Conservation (phyloP, 1,284 basidiomycete species). For the Trichosporon sp. region DNA sequence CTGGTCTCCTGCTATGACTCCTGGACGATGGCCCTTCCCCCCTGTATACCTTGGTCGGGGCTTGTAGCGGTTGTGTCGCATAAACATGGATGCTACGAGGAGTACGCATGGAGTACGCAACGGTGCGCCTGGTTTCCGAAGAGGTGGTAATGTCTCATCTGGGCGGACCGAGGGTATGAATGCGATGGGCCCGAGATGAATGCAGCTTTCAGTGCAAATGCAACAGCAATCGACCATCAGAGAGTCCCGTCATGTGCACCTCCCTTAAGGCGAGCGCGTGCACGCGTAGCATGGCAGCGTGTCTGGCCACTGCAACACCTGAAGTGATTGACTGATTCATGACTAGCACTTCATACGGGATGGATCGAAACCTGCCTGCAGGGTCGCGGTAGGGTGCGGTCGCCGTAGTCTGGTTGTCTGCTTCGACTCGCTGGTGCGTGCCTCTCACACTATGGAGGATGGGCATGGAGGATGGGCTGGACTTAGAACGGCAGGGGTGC, state of each 20-base stretch:
- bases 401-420: too few species aligned
- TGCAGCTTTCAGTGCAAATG: not conserved
- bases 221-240: not conserved
- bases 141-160: not conserved
- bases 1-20: too few species aligned
- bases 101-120: slow-evolving; percentile 5
- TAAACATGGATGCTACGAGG: not conserved
- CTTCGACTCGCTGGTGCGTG: too few species aligned
- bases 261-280: not conserved
- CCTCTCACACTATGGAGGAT: too few species aligned
- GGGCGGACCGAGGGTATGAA: not conserved
- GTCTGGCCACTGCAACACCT: not conserved
- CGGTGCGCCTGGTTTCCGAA: not conserved
- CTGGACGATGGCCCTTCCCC: too few species aligned
- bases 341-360: slow-evolving; percentile 4
- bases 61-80: not conserved
- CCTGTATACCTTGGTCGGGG: not conserved
- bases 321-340: slow-evolving; percentile 3
- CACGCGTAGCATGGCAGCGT: not conserved
- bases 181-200: not conserved
- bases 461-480: not conserved
- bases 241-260: not conserved
- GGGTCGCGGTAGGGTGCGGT: not conserved
- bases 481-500: not conserved
- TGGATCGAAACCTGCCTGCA: not conserved